Evolutionary conservation across 2,329 filamentous ascomycete species (phyloP), one percentile per base, ranked within the genome.

Genomic region (Rhinocladiella mackenziei): DNA sequence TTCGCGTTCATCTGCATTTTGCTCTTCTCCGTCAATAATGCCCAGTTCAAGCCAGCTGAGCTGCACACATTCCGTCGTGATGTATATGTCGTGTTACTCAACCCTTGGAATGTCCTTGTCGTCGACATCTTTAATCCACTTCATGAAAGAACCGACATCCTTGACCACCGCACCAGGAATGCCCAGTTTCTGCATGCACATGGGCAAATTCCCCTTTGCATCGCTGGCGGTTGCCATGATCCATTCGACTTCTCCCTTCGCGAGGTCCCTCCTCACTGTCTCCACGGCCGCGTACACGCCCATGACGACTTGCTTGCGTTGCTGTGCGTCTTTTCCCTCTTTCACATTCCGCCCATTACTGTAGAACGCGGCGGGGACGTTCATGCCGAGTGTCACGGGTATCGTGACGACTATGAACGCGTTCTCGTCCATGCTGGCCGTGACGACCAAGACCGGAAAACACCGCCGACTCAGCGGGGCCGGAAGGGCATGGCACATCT

Each of bases 161-260:
- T 86, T 85, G 13, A 77, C 77, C 36, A 89, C 72, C 48, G 77
- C 73, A 1, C 72, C 73, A 1, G 81, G 77, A 36, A 86, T 70
- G 3, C 75, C 78, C 60, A 77, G 57, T 50, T 78, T 80, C 69
- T 89, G 84, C 54, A 83, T 60, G 69, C 73, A 80, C 60, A 74
- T 69, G 0, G 86, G 86, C 43, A 89, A 58, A 19, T 74, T 63
- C 0, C 86, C 86, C 41, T 73, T 73, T 0, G 85, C 85, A 61
- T 89, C 77, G 47, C 80, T 84, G 8, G 81, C 76, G 7, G 85
- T 89, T 6, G 79, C 83, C 83, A 91, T 89, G 45, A 83, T 69
- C 86, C 86, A 92, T 62, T 84, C 80, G 34, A 86, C 71, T 4
- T 64, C 60, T 19, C 22, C 23, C 39, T 32, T 39, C 22, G 11